Evolutionary conservation across 345 rosid species (phyloP).

Genomic region (Eucalyptus shirleyi): DNA sequence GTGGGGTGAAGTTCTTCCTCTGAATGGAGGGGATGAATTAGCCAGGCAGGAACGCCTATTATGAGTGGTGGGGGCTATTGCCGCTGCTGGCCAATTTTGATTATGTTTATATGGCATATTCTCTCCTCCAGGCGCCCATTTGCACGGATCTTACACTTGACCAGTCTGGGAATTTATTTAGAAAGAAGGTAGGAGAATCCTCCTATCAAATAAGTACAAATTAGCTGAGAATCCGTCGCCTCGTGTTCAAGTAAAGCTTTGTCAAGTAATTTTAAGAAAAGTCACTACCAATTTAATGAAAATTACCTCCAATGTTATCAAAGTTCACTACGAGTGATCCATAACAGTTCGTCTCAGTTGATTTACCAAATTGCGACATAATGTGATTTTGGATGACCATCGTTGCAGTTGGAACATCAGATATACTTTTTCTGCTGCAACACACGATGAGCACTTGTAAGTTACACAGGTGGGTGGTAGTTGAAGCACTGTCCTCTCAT

Average conservation of each 20-base stretch:
- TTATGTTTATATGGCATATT: background rate
- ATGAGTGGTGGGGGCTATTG: background rate
- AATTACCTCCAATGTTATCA: background rate
- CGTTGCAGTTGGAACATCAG: background rate
- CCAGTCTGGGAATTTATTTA: background rate
- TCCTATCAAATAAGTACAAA: background rate
- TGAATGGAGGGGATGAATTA: background rate
- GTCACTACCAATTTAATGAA: background rate
- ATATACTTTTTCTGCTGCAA: background rate
- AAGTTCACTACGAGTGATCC: background rate
- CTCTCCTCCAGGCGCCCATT: background rate
- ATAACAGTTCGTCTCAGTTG: background rate
- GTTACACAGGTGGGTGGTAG: background rate
- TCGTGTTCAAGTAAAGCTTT: background rate
- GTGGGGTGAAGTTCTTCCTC: background rate
- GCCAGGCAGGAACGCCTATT: background rate
- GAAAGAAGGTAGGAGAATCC: background rate
- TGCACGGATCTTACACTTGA: background rate
- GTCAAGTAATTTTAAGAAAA: background rate
- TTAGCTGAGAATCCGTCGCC: background rate
- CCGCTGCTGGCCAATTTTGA: background rate
- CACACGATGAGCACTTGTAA: background rate
- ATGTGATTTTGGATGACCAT: background rate
- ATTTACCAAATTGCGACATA: background rate
- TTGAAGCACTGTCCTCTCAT: background rate